phyloP scores from a whole-genome alignment of 164 flowering plant genomes.

The Kalanchoe fedtschenkoi region DNA sequence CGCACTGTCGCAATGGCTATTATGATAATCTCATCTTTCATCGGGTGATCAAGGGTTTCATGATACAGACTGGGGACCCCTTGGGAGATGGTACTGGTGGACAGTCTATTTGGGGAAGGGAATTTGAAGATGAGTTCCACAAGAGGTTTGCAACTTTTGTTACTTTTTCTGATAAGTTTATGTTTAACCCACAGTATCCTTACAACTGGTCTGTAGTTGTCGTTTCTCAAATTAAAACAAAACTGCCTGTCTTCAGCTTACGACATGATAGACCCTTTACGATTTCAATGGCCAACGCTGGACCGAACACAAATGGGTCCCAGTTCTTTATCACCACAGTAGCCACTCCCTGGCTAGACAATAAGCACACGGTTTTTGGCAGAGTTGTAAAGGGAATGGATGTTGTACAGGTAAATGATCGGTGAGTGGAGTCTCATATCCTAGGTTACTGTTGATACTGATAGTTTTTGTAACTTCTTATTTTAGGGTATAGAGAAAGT shows the following conservation, averaged over 20 bases:
- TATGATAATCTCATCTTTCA: conserved; percentile 96
- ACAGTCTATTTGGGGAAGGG: conserved; percentile 99
- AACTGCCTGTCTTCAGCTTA: conserved; percentile 39
- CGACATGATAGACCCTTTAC: conserved; percentile 98
- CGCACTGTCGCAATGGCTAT: conserved; percentile 93
- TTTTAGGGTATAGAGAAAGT: conserved; percentile 88
- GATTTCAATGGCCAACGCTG: conserved; percentile 98
- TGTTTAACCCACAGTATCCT: neutral
- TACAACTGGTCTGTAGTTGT: neutral
- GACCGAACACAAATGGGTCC: conserved; percentile 93
- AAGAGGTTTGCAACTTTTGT: conserved; percentile 47
- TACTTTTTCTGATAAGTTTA: neutral
- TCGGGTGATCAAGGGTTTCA: conserved; percentile 94
- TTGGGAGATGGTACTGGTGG: conserved; percentile 99
- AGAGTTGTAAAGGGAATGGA: conserved; percentile 97
- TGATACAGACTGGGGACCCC: conserved; percentile 99
- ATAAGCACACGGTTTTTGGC: conserved; percentile 94
- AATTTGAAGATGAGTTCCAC: conserved; percentile 98
- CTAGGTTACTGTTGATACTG: neutral
- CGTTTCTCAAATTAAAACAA: neutral
- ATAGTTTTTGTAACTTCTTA: neutral
- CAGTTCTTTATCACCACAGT: conserved; percentile 97
- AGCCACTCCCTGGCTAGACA: conserved; percentile 98
- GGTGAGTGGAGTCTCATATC: neutral
- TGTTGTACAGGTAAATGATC: conserved; percentile 78